phyloP scores from a whole-genome alignment of 2,329 filamentous ascomycete species.

The Trichoderma oligosporum region DNA sequence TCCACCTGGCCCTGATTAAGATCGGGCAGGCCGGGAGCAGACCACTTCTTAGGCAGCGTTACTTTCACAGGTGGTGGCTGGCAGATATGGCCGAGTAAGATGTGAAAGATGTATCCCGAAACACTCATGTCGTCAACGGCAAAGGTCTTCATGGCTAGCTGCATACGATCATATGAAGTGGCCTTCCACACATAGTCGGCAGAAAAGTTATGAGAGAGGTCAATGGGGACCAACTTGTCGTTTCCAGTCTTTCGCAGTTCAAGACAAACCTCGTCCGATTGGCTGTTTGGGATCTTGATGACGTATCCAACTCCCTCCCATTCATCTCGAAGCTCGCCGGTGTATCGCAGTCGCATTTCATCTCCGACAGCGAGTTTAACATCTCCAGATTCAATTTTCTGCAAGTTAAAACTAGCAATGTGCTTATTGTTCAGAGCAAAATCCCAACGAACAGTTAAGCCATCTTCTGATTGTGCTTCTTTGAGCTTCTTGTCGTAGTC shows the following conservation, averaged over 20 bases:
- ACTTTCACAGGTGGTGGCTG: slow-evolving; percentile 94
- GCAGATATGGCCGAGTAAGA: slow-evolving; percentile 90
- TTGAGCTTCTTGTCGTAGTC: slow-evolving; percentile 99
- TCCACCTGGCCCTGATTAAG: slow-evolving; percentile 94
- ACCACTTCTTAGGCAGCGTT: slow-evolving; percentile 93
- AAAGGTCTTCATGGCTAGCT: slow-evolving; percentile 98
- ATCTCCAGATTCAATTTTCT: slow-evolving; percentile 95
- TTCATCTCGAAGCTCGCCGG: slow-evolving; percentile 81
- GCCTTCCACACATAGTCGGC: slow-evolving; percentile 99
- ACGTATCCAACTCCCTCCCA: slow-evolving; percentile 99
- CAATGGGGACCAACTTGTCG: slow-evolving; percentile 91
- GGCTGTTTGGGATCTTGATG: slow-evolving; percentile 98
- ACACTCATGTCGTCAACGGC: slow-evolving; percentile 97
- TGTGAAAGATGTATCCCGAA: slow-evolving; percentile 97
- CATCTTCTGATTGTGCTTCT: slow-evolving; percentile 95
- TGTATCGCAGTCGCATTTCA: slow-evolving; percentile 97
- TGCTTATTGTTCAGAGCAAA: slow-evolving; percentile 96
- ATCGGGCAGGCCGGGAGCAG: slow-evolving; percentile 87
- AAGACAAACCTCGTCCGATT: slow-evolving; percentile 94
- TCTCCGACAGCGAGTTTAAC: slow-evolving; percentile 97
- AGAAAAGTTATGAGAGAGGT: slow-evolving; percentile 96
- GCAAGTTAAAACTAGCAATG: slow-evolving; percentile 88
- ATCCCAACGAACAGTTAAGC: slow-evolving; percentile 91
- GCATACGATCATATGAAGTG: slow-evolving; percentile 98
- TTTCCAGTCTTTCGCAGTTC: slow-evolving; percentile 92